A percentile compares a stretch with the other conserved stretches of the same genome.
Evolutionary conservation across 2,329 filamentous ascomycete species (phyloP).

Genomic region (Penicillium sp.): DNA sequence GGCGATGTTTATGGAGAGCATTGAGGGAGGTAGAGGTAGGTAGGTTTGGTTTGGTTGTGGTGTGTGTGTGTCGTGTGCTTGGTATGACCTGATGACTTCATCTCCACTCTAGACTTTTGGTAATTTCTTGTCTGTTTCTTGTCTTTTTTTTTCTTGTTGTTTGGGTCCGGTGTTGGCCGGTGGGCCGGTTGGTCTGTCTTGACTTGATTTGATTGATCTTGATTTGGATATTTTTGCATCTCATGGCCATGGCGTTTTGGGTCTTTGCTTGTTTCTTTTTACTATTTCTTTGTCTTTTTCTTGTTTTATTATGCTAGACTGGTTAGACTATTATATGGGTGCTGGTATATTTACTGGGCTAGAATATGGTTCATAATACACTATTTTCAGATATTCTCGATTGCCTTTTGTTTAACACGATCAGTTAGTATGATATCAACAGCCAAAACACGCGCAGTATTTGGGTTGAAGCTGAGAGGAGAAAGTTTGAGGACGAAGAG

Average conservation of each 20-base stretch:
- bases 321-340: not conserved
- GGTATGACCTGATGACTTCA: conserved; percentile 15
- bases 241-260: conserved; percentile 15
- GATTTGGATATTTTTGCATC: conserved; percentile 11
- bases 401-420: not conserved
- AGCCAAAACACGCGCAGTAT: no score
- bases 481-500: no score
- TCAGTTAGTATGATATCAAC: no score
- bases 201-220: not conserved
- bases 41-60: not conserved
- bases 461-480: no score
- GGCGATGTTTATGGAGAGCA: conserved; percentile 65
- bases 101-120: conserved; percentile 18
- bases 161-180: not conserved
- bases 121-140: not conserved
- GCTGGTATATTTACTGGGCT: not conserved
- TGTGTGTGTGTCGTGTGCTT: not conserved
- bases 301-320: not conserved
- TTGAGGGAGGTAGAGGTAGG: conserved; percentile 52
- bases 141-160: not conserved
- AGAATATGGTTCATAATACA: not conserved
- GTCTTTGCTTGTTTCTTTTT: not conserved
- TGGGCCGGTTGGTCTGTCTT: no score
- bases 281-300: not conserved
- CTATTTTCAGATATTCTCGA: not conserved